Base-by-base conservation (phyloP, 1,284 basidiomycete genomes). In the Papiliotrema terrestris region DNA sequence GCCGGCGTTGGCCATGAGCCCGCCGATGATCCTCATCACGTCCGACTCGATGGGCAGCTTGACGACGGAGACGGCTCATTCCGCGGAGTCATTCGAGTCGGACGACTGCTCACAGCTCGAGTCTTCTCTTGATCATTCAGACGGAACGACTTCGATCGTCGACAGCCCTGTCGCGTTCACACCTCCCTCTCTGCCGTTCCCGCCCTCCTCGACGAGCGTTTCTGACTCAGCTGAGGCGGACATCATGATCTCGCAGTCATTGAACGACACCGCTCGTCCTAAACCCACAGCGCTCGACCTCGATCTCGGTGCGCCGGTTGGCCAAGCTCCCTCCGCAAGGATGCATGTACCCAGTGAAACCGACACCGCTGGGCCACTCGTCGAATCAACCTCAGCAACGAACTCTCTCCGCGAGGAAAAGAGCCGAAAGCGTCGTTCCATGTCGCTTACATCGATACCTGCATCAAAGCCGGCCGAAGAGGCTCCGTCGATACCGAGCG, bases 361-460 rank as follows among this genome's bases (percentile, higher is more conserved):
- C 4, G 8, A 5, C 17, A 6, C 20, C 15, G 20, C 19, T 45
- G 5, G 8, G 9, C 19, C 8, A 17, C 3, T 23, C 5, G n/a
- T 45, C 14, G 4, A 8, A 17, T 22, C 19, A 3, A 5, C 46
- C 8, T 29, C 35, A 5, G 17, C 5, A 22, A 8, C 5, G 29
- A 6, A 5, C 29, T 6, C 29, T 32, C 29, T 32, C 5, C 29
- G 29, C 5, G 29, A 11, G 29, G 29, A 32, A 5, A 32, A 32
- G 29, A 39, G 19, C n/a, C 48, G 41, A 13, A 56, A 49, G 19
- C 8, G 45, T 3, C 51, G 56, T 29, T 44, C 48, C 8, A 48
- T 53, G 55, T 57, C 55, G 1, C 19, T 53, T 2, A 49, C 45
- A 1, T 57, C 55, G 8, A 13, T 44, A 6, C 37, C 43, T 11